Evolutionary conservation across 805 yeast genomes (phyloP), one percentile per base, ranked within the genome.

Genomic region (Maudiozyma pseudohumilis): DNA sequence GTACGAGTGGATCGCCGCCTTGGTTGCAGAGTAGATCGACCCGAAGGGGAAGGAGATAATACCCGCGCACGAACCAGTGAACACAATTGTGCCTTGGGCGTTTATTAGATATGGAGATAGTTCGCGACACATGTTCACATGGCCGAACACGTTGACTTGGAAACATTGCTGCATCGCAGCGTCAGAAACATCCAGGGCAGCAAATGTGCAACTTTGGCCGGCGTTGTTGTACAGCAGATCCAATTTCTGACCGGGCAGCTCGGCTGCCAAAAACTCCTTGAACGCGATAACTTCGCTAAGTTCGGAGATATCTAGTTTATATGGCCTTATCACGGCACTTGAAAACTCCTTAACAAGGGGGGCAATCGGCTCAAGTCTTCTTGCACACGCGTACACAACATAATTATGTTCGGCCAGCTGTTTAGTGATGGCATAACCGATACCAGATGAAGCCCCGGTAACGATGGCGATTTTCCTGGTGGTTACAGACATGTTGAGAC

Each of bases 1-100:
- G 50, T 76, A 83, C 46, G 73, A 78, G 46, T 80, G 85, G 40
- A 83, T 74, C 0, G 89, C 88, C 5, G 88, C 85, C 50, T 83
- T 83, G 1, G 80, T 56, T 1, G 88, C 68, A 23, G 77, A 69
- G 52, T 83, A 83, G 22, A 76, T 63, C 11, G 79, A 66, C 1
- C 79, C 74, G 55, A 77, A 81, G 19, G 94, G 94, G 61, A 82
- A 75, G 3, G 84, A 77, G 10, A 70, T 59, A 12, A 74, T 38
- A 1, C 85, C 92, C 12, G 80, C 71, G 2, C 78, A 55, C 3
- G 88, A 79, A 2, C 92, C 92, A 0, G 92, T 81, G 57, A 79
- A 80, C 0, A 78, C 75, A 40, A 83, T 70, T 0, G 75, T 71
- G 3, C 89, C 92, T 47, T 77, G 66, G 1, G 82, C 76, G 26